Evolutionary conservation across 768 basidiomycete genomes (phyloP), one percentile per base, ranked within the genome.

Genomic region (Coprinopsis cinerea): DNA sequence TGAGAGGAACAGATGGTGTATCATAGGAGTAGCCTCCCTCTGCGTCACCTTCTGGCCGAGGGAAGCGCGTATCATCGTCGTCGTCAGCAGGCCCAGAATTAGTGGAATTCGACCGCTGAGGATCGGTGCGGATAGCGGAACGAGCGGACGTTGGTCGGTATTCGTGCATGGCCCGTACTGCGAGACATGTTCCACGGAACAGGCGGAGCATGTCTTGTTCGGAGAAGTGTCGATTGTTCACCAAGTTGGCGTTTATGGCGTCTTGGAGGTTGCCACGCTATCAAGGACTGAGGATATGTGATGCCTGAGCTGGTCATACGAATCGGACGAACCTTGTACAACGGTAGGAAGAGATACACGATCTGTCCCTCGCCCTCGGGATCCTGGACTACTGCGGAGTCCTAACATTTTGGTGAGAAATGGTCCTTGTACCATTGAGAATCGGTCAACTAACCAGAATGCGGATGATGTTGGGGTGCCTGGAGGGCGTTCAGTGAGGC

Each of bases 381-480:
- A 60, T 97, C 93, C 66, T 96, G 92, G 1, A 94, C 85, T 3
- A 95, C 91, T 1, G 93, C 91, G 13, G 93, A 94, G 61, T 97
- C 93, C 88, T 91, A 47, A 1, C 28, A 10, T n/a, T 7, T 13
- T 35, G 7, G 28, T 34, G 25, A 48, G 41, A 9, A 43, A 4
- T 23, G n/a, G 5, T 4, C 2, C 5, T 17, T 13, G 23, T 20
- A 32, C 15, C n/a, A 18, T 9, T 30, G 26, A 42, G 14, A 18
- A 28, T 22, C 44, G 39, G 27, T 17, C 4, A 25, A 69, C 70
- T 48, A 57, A 88, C 90, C 65, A 95, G 67, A 64, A 95, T 92
- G 30, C 88, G 88, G 63, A 99, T 99, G 60, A 98, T 97, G 65
- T 98, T 97, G 17, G 88, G 88, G 65, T 97, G 95, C 64, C 91